Evolutionary conservation across 1,139 yeast genomes (phyloP).

Genomic region (Magnusiomyces magnusii): DNA sequence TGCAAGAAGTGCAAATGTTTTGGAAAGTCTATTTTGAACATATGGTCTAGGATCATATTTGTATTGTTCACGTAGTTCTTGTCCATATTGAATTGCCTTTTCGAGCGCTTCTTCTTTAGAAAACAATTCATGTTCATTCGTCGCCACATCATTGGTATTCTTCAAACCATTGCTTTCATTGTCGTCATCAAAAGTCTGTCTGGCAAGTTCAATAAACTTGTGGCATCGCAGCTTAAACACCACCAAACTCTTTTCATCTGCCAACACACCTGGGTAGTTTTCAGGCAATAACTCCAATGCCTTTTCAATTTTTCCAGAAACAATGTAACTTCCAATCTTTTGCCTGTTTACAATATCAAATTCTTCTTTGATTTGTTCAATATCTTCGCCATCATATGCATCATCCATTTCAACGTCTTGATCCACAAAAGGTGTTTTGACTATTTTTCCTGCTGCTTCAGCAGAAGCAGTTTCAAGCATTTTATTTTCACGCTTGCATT

Average conservation of each 20-base stretch:
- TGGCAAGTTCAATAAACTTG: conserved; percentile 42
- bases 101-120: conserved; percentile 25
- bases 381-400: conserved; percentile 17
- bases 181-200: conserved; percentile 7
- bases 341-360: conserved; percentile 45
- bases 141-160: conserved; percentile 1
- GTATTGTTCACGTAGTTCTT: conserved; percentile 38
- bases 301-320: conserved; percentile 43
- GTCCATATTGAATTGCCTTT: conserved; percentile 42
- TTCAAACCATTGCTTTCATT: conserved; percentile 8
- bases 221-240: conserved; percentile 49
- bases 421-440: neutral
- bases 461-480: conserved; percentile 10
- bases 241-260: conserved; percentile 35
- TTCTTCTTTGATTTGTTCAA: conserved; percentile 23
- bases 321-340: conserved; percentile 41
- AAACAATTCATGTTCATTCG: neutral
- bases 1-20: conserved; percentile 46
- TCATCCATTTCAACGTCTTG: conserved; percentile 9
- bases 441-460: conserved; percentile 10
- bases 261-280: conserved; percentile 43
- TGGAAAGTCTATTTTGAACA: conserved; percentile 33
- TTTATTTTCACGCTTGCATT: conserved; percentile 11
- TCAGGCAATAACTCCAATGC: conserved; percentile 40
- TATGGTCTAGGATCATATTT: conserved; percentile 29